Percentiles rank a stretch among this genome's conserved stretches.
These are phyloP conservation scores for Plasmopara halstedii DNA, from an alignment of 352 stramenopile species.

Conservation along the genomic window DNA sequence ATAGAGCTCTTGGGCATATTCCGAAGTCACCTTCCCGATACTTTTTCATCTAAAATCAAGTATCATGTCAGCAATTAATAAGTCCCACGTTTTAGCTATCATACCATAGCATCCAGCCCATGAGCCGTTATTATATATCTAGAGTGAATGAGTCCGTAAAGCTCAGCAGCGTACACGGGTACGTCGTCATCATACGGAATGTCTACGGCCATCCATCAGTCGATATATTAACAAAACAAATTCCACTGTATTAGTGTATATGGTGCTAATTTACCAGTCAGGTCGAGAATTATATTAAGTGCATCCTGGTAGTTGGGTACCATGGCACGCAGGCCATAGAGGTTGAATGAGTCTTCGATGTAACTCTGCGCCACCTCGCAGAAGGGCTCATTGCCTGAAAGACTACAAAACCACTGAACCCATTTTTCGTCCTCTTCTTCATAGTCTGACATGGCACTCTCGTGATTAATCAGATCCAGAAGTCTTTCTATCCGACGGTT, in stretches of 20 bases:
- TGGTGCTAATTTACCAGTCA: slow-evolving; percentile 46
- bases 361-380: slow-evolving; percentile 89
- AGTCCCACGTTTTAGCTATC: neutral
- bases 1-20: slow-evolving; percentile 76
- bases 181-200: slow-evolving; percentile 87
- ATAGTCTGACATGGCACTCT: slow-evolving; percentile 88
- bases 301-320: slow-evolving; percentile 87
- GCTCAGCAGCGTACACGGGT: slow-evolving; percentile 77
- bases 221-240: neutral
- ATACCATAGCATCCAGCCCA: slow-evolving; percentile 82
- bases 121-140: slow-evolving; percentile 88
- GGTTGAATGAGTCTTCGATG: slow-evolving; percentile 93
- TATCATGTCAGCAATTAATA: neutral
- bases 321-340: slow-evolving; percentile 86
- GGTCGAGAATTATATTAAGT: slow-evolving; percentile 90
- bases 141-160: slow-evolving; percentile 86
- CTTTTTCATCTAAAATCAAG: slow-evolving; percentile 65
- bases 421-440: slow-evolving; percentile 89
- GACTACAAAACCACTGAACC: slow-evolving; percentile 90
- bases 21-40: slow-evolving; percentile 86
- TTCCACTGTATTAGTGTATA: neutral
- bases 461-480: no score
- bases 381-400: slow-evolving; percentile 89
- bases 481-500: slow-evolving; percentile 2
- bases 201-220: slow-evolving; percentile 33